These are phyloP conservation scores for Mangifera indica DNA, from an alignment of 345 rosid species.

Conservation along the genomic window DNA sequence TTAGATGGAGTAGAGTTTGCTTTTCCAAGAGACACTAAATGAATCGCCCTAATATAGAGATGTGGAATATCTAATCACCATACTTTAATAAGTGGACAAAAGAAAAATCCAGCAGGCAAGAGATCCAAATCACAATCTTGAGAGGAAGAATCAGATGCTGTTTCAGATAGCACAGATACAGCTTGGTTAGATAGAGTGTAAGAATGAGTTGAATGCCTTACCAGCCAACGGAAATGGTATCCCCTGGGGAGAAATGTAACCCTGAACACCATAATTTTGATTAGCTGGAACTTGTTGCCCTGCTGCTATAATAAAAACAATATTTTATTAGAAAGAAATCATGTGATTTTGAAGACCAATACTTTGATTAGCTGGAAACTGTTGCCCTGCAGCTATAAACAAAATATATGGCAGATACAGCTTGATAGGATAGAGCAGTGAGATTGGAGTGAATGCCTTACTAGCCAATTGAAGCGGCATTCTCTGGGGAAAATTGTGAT, in stretches of 20 bases:
- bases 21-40: neutral
- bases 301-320: neutral
- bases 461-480: too few relatives aligned
- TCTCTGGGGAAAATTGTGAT: too few relatives aligned
- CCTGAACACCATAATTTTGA: constrained; percentile 8
- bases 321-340: neutral
- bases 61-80: neutral
- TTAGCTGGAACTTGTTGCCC: constrained; percentile 2
- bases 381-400: too few relatives aligned
- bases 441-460: too few relatives aligned
- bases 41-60: neutral
- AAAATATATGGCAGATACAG: too few relatives aligned
- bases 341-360: too few relatives aligned
- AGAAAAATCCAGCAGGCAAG: neutral
- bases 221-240: neutral
- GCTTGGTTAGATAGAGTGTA: neutral
- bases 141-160: neutral
- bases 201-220: neutral
- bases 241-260: neutral
- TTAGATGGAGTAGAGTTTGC: too few relatives aligned
- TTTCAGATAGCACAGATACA: neutral
- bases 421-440: too few relatives aligned
- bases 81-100: neutral
- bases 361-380: too few relatives aligned
- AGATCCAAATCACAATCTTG: neutral